Percentiles rank a stretch among this genome's conserved stretches.
These are phyloP conservation scores for Sugiyamaella sp. DNA, from an alignment of 1,139 yeast species.

Conservation along the genomic window DNA sequence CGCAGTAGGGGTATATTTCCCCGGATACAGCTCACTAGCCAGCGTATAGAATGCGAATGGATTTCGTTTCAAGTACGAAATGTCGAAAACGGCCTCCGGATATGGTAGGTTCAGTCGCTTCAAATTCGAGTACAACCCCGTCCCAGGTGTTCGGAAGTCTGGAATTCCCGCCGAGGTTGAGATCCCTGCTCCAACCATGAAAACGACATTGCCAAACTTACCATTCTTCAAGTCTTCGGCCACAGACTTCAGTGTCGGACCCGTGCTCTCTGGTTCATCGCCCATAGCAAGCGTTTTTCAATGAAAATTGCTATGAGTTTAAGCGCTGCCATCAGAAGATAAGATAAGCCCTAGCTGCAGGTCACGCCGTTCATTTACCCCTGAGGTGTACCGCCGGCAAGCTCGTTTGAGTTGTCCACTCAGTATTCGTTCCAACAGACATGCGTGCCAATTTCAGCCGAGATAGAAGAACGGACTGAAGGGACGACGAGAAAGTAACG, in stretches of 20 bases:
- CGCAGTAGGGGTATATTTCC: constrained; percentile 78
- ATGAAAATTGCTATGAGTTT: no score
- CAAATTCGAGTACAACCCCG: constrained; percentile 86
- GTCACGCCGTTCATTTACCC: constrained; percentile 5
- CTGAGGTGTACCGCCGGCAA: no score
- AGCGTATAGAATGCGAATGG: constrained; percentile 86
- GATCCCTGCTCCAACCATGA: constrained; percentile 82
- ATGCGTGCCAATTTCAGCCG: no score
- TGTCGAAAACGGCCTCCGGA: constrained; percentile 95
- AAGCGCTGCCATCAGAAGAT: neutral
- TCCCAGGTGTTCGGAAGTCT: constrained; percentile 87
- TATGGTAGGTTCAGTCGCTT: constrained; percentile 75
- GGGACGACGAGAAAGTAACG: no score
- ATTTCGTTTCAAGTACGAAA: constrained; percentile 69
- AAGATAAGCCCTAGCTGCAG: neutral
- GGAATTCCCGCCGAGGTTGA: constrained; percentile 95
- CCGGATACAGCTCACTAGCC: constrained; percentile 86
- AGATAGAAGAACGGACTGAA: no score
- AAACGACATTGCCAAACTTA: constrained; percentile 39
- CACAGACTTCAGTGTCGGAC: constrained; percentile 21
- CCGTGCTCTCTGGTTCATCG: neutral
- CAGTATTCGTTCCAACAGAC: no score
- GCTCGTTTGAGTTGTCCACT: no score
- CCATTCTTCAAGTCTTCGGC: constrained; percentile 35
- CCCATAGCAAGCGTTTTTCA: no score